Percentiles rank a stretch among this genome's conserved stretches.
Evolutionary conservation across 371 early-diverging fungal genomes (phyloP).

Genomic region (Nematocida major): DNA sequence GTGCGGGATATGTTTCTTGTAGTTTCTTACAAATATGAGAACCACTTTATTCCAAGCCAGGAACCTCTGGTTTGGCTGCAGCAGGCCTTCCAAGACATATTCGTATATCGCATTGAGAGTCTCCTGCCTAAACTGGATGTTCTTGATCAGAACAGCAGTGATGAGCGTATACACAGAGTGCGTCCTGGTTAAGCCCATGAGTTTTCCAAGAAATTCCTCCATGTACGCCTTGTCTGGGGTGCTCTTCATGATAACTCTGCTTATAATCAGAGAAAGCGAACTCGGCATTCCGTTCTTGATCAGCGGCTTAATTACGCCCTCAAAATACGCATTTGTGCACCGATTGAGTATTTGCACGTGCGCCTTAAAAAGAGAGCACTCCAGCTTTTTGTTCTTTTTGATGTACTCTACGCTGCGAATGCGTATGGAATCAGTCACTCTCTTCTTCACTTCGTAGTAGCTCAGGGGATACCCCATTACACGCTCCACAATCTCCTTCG

Average conservation of each 20-base stretch:
- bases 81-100: background rate
- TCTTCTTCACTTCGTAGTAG: conserved; percentile 26
- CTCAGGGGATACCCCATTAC: conserved; percentile 32
- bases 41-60: conserved; percentile 37
- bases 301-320: conserved; percentile 26
- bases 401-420: conserved; percentile 23
- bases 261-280: conserved; percentile 49
- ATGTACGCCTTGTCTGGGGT: conserved; percentile 39
- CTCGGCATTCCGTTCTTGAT: conserved; percentile 32
- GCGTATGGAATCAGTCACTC: background rate
- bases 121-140: conserved; percentile 25
- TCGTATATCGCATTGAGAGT: background rate
- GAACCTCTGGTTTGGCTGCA: background rate
- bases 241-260: conserved; percentile 47
- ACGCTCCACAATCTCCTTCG: conserved; percentile 11
- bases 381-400: conserved; percentile 40
- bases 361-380: conserved; percentile 21
- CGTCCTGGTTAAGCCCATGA: background rate
- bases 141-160: conserved; percentile 51
- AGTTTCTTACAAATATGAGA: conserved; percentile 11
- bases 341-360: background rate
- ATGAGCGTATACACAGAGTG: conserved; percentile 44
- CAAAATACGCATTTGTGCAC: conserved; percentile 30
- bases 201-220: conserved; percentile 46
- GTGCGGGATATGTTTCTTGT: background rate